Evolutionary conservation across 1,284 basidiomycete genomes (phyloP).

Genomic region (Austropuccinia psidii): DNA sequence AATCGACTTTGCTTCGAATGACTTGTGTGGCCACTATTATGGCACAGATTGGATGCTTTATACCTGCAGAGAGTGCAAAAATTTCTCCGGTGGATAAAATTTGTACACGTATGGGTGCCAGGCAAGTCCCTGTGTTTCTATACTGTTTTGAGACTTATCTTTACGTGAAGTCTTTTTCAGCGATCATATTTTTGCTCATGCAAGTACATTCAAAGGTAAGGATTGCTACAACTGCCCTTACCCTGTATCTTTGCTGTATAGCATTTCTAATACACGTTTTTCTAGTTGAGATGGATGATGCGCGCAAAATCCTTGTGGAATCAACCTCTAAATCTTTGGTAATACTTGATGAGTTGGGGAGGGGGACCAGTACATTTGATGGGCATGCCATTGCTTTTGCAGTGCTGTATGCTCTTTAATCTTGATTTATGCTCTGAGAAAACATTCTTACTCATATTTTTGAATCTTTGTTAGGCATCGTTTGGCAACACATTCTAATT

Average conservation of each 20-base stretch:
- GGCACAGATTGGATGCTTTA: conserved; percentile 95
- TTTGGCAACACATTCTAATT: conserved; percentile 78
- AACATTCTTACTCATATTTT: neutral
- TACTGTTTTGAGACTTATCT: neutral
- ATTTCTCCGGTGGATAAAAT: conserved; percentile 87
- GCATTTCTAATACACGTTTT: conserved; percentile 65
- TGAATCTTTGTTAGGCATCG: conserved; percentile 72
- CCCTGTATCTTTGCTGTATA: neutral
- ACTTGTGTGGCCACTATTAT: conserved; percentile 92
- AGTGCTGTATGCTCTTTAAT: conserved; percentile 37
- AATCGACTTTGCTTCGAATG: conserved; percentile 80
- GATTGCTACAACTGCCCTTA: neutral
- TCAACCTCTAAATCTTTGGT: conserved; percentile 85
- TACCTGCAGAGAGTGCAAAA: conserved; percentile 74
- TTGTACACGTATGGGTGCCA: conserved; percentile 92
- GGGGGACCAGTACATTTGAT: conserved; percentile 48
- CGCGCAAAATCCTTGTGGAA: conserved; percentile 50
- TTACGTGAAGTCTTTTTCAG: conserved; percentile 45
- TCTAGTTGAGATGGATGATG: conserved; percentile 91
- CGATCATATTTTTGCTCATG: conserved; percentile 36
- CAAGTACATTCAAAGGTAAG: conserved; percentile 36
- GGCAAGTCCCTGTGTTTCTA: conserved; percentile 46
- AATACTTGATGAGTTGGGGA: conserved; percentile 68
- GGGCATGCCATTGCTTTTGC: conserved; percentile 16
- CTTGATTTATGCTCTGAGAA: neutral